Percentiles rank a stretch among this genome's conserved stretches.
Evolutionary conservation across 2,329 filamentous ascomycete species (phyloP).

Genomic region (Pestalotiopsis sp.): DNA sequence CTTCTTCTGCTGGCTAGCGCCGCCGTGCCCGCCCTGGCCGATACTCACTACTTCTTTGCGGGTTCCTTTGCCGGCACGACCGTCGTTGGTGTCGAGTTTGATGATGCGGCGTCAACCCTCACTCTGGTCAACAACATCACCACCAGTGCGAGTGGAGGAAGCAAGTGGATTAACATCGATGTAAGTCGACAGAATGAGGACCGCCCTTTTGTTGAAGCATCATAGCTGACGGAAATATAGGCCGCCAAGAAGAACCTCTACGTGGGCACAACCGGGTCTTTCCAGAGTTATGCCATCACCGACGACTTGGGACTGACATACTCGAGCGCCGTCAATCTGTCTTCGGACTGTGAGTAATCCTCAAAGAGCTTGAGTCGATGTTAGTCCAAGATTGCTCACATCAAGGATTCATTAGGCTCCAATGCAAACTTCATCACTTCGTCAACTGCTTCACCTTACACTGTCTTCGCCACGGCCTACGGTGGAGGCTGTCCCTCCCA

Average conservation of each 20-base stretch:
- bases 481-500: constrained; percentile 21
- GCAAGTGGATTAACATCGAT: constrained; percentile 26
- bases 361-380: neutral
- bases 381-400: neutral
- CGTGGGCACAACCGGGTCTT: constrained; percentile 18
- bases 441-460: constrained; percentile 19
- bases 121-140: constrained; percentile 24
- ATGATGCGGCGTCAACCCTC: constrained; percentile 29
- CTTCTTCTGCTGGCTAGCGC: neutral
- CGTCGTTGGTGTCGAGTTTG: constrained; percentile 26
- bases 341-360: constrained; percentile 14
- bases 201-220: neutral
- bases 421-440: constrained; percentile 22
- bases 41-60: constrained; percentile 19
- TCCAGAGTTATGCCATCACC: constrained; percentile 22
- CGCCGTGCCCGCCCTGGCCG: constrained; percentile 5
- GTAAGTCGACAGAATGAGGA: constrained; percentile 14
- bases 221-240: neutral
- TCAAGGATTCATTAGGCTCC: constrained; percentile 1
- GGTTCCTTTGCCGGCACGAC: constrained; percentile 18
- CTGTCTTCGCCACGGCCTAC: constrained; percentile 25
- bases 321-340: constrained; percentile 18
- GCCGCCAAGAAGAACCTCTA: constrained; percentile 20
- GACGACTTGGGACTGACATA: constrained; percentile 18
- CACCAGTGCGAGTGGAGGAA: constrained; percentile 15